A percentile compares a stretch with the other conserved stretches of the same genome.
Conservation (phyloP, 2,329 filamentous ascomycete species). For the Trichophaea hybrida region DNA sequence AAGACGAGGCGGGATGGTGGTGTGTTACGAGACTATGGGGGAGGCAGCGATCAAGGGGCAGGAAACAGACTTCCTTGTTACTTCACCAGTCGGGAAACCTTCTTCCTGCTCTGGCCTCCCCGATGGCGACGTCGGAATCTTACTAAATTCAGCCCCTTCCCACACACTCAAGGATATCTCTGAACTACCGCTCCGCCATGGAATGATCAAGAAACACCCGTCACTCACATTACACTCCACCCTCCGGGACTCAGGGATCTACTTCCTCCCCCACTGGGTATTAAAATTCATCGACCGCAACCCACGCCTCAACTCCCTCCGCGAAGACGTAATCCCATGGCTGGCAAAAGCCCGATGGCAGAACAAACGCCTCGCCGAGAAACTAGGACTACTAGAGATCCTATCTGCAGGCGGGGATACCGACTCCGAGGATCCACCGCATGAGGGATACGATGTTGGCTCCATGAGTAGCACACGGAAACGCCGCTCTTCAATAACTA, state of each 20-base stretch:
- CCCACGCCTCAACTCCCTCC: conserved; percentile 65
- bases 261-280: conserved; percentile 85
- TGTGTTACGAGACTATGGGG: conserved; percentile 80
- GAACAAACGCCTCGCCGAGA: conserved; percentile 53
- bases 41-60: conserved; percentile 70
- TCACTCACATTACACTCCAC: conserved; percentile 66
- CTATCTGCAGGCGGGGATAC: conserved; percentile 32
- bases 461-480: conserved; percentile 41
- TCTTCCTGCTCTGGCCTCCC: conserved; percentile 43
- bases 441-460: conserved; percentile 43
- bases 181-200: conserved; percentile 41
- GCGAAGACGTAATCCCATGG: conserved; percentile 84
- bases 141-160: conserved; percentile 10
- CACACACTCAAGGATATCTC: conserved; percentile 11
- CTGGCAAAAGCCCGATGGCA: conserved; percentile 96
- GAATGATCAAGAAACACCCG: conserved; percentile 59
- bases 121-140: conserved; percentile 55
- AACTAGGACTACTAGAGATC: conserved; percentile 57
- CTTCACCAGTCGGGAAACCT: conserved; percentile 48
- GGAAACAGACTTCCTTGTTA: conserved; percentile 83
- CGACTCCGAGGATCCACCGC: conserved; percentile 33
- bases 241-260: conserved; percentile 83
- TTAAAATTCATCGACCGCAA: conserved; percentile 56
- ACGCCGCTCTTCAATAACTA: conserved; percentile 1
- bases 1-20: conserved; percentile 57